Evolutionary conservation across 306 rosid genomes (phyloP).

Genomic region (Mimosa pudica): DNA sequence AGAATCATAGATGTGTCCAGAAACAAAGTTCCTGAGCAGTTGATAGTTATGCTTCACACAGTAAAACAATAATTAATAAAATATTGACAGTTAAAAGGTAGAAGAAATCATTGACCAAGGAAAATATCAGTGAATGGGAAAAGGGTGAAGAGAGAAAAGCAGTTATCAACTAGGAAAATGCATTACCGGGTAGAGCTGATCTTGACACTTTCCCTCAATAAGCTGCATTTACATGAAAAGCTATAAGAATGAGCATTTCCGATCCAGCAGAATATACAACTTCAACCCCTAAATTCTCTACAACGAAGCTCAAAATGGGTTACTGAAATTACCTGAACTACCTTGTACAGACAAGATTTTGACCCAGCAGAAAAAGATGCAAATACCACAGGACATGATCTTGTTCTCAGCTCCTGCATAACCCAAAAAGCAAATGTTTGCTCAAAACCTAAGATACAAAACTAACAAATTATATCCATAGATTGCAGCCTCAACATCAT

Average conservation of each 20-base stretch:
- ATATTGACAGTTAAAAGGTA: not conserved
- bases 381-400: constrained; percentile 81
- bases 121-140: constrained; percentile 13
- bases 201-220: constrained; percentile 73
- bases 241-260: constrained; percentile 25
- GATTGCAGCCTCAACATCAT: constrained; percentile 14
- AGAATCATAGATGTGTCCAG: constrained; percentile 91
- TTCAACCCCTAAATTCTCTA: constrained; percentile 26
- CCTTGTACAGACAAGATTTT: constrained; percentile 83
- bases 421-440: constrained; percentile 35
- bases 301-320: constrained; percentile 25
- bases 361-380: constrained; percentile 84
- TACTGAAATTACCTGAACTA: constrained; percentile 66
- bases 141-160: not conserved
- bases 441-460: constrained; percentile 29
- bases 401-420: constrained; percentile 72
- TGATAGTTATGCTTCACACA: constrained; percentile 64
- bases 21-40: constrained; percentile 69
- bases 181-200: constrained; percentile 67
- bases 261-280: constrained; percentile 23
- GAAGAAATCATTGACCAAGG: constrained; percentile 19
- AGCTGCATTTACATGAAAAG: constrained; percentile 60
- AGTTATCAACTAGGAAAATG: not conserved
- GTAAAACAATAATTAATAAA: constrained; percentile 35
- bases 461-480: constrained; percentile 16